phyloP scores from a whole-genome alignment of 2,329 filamentous ascomycete genomes.

The Teratosphaeria destructans region DNA sequence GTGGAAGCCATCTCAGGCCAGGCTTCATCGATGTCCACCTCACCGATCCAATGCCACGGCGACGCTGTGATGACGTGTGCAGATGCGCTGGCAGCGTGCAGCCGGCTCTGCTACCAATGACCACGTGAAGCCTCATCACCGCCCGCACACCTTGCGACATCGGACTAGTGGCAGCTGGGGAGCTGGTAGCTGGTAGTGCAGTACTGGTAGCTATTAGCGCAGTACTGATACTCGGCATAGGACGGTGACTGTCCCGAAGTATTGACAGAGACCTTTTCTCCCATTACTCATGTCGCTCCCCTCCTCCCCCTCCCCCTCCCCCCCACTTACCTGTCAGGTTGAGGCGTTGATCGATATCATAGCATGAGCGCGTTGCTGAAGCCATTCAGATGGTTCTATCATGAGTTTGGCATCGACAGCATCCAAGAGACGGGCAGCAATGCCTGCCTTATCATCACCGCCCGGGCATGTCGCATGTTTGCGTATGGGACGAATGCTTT shows the following conservation, averaged over 20 bases:
- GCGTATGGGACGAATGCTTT: constrained; percentile 23
- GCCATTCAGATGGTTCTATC: constrained; percentile 20
- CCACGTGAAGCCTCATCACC: not conserved
- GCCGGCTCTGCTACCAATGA: too few relatives aligned
- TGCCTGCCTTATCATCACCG: constrained; percentile 45
- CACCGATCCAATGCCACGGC: too few relatives aligned
- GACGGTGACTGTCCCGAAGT: not conserved
- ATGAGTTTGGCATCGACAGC: constrained; percentile 23
- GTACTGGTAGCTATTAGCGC: not conserved
- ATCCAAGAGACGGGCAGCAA: constrained; percentile 29
- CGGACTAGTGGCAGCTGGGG: not conserved
- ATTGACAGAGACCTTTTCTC: not conserved
- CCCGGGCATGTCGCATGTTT: constrained; percentile 30
- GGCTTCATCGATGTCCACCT: too few relatives aligned
- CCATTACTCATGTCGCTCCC: not conserved
- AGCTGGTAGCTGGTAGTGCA: not conserved
- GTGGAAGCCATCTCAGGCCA: too few relatives aligned
- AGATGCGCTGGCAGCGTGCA: not conserved
- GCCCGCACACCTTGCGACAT: not conserved
- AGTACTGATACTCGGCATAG: not conserved
- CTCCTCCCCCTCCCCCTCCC: too few relatives aligned
- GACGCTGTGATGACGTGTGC: too few relatives aligned
- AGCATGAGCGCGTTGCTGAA: not conserved
- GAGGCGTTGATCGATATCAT: not conserved
- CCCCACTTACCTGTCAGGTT: not conserved